Evolutionary conservation across 306 rosid genomes (phyloP), one percentile per base, ranked within the genome.

Genomic region (Ceratonia siliqua): DNA sequence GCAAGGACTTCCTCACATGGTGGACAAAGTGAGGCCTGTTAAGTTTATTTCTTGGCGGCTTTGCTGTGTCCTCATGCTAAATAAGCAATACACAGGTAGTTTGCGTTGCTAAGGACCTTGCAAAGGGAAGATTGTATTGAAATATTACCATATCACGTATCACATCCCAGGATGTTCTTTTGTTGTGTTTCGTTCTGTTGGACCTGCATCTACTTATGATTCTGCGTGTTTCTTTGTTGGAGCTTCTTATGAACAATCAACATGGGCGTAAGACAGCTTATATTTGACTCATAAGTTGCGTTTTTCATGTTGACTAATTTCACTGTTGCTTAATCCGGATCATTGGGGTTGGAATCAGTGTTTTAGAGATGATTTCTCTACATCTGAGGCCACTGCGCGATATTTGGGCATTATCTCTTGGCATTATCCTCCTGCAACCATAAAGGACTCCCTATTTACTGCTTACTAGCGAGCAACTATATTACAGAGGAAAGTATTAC

Each of bases 1-100:
- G 98, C 83, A 95, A 92, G 80, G 99, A 95, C 85, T 95, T 95
- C 85, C 95, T 86, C 77, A 81, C 75, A 28, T 95, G 98, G 99
- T 95, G 99, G 98, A 90, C 93, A 73, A 87, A 87, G 88, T 92
- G 88, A 95, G 81, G 82, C n/a, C 75, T 7, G 68, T 48, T 53
- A 30, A 35, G 76, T 74, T 67, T 52, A 11, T 78, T 12, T 78
- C 76, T 58, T 73, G 39, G 65, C 73, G 50, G 64, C 76, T 78
- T 72, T 70, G 81, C 73, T 76, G 62, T 69, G 68, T 78, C 82
- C 76, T 68, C 25, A 1, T 61, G 67, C 18, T 33, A 61, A 66
- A 81, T 83, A 91, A 79, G 82, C 81, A 57, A 52, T 66, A 53
- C 73, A 49, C 58, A 33, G 82, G 62, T 80, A 69, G 72, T 79